phyloP scores from a whole-genome alignment of 2,329 filamentous ascomycete genomes.

The Colletotrichum sp. region DNA sequence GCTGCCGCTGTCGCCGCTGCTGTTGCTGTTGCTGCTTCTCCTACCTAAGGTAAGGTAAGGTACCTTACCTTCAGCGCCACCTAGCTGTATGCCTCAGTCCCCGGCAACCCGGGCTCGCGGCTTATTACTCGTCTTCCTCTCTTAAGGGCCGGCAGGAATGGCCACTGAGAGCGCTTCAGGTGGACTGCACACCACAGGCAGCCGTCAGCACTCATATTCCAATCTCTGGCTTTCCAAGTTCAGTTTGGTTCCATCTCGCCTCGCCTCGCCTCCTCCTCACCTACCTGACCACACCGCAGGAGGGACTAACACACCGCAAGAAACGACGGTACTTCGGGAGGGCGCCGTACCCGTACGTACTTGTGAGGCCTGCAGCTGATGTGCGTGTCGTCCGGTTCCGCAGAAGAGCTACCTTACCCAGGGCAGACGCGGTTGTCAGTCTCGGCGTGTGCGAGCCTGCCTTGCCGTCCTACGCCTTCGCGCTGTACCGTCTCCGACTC shows the following conservation, averaged over 20 bases:
- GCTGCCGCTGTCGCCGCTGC: not conserved
- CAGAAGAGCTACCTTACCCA: not conserved
- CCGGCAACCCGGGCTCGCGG: not conserved
- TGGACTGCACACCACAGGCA: slow-evolving; percentile 5
- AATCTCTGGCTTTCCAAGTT: not conserved
- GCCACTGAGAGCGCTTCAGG: not conserved
- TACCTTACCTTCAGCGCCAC: not conserved
- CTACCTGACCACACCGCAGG: not conserved
- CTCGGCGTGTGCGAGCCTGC: not conserved
- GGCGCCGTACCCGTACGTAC: not conserved
- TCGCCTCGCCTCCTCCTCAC: not conserved
- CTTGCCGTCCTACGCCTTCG: not conserved
- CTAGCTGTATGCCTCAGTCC: not conserved
- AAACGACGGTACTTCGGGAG: not conserved
- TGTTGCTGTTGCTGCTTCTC: not conserved
- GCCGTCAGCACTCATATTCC: slow-evolving; percentile 1
- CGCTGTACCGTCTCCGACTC: not conserved
- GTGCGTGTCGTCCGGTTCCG: not conserved
- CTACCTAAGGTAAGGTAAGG: too few species aligned
- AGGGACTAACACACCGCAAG: not conserved
- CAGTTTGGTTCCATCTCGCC: not conserved
- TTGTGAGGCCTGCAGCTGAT: not conserved
- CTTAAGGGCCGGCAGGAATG: not conserved
- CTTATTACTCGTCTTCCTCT: not conserved
- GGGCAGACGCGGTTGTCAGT: not conserved